phyloP scores from a whole-genome alignment of 2,329 filamentous ascomycete genomes.

The Phyllachora maydis region DNA sequence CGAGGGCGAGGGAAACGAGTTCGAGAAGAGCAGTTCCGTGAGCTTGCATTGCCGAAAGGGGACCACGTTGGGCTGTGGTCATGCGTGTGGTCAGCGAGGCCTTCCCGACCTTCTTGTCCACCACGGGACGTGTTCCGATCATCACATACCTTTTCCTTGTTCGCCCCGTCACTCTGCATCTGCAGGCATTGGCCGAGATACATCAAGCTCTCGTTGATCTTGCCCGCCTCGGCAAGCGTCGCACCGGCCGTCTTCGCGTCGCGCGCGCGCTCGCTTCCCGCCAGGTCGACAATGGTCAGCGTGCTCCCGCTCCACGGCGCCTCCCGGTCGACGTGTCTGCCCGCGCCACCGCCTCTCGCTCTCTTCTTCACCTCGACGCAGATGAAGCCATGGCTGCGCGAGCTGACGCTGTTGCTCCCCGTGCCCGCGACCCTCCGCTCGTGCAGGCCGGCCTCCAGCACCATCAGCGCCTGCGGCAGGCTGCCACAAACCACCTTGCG shows the following conservation, averaged over 20 bases:
- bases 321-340: too few species aligned
- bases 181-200: conserved; percentile 93
- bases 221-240: conserved; percentile 84
- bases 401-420: conserved; percentile 80
- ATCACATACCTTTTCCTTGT: conserved; percentile 43
- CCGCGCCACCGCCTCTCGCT: conserved; percentile 15
- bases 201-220: conserved; percentile 98
- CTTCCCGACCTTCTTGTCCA: too few species aligned
- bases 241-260: conserved; percentile 88
- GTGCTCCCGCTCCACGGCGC: conserved; percentile 55
- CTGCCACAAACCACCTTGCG: conserved; percentile 74
- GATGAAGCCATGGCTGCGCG: conserved; percentile 89
- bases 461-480: conserved; percentile 68
- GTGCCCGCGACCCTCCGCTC: conserved; percentile 80
- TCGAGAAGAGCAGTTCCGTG: conserved; percentile 72
- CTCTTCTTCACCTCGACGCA: conserved; percentile 87
- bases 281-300: conserved; percentile 77
- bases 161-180: conserved; percentile 69
- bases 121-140: not conserved
- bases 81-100: conserved; percentile 2
- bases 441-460: conserved; percentile 73
- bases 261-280: conserved; percentile 79
- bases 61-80: conserved; percentile 46
- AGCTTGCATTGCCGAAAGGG: conserved; percentile 72
- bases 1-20: conserved; percentile 52